These are phyloP conservation scores for Cyberlindnera amylophila DNA, from an alignment of 805 yeast species.

Conservation along the genomic window DNA sequence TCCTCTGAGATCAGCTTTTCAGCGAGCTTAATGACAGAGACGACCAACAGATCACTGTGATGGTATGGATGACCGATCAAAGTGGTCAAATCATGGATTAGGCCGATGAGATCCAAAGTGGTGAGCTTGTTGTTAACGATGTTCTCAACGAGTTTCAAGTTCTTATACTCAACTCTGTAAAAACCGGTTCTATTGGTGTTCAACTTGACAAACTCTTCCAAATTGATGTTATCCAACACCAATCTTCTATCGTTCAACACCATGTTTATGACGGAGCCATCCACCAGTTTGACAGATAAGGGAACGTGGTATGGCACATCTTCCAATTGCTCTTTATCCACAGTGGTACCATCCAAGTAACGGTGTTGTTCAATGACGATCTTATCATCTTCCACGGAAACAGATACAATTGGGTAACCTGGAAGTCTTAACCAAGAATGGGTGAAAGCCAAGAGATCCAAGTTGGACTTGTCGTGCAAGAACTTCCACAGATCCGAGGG, in stretches of 20 bases:
- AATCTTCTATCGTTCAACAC: constrained; percentile 41
- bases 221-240: constrained; percentile 20
- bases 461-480: constrained; percentile 31
- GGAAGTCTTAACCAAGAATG: constrained; percentile 59
- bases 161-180: constrained; percentile 45
- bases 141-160: constrained; percentile 25
- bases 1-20: constrained; percentile 12
- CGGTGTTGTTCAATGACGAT: constrained; percentile 39
- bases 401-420: constrained; percentile 54
- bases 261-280: constrained; percentile 35
- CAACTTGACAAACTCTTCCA: constrained; percentile 33
- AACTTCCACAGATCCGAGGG: constrained; percentile 52
- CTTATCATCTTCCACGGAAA: constrained; percentile 28
- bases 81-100: constrained; percentile 32
- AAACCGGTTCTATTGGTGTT: constrained; percentile 46
- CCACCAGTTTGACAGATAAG: constrained; percentile 37
- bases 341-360: constrained; percentile 26
- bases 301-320: constrained; percentile 65
- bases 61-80: constrained; percentile 29
- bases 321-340: constrained; percentile 37
- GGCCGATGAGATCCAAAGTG: constrained; percentile 27
- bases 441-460: constrained; percentile 48
- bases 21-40: constrained; percentile 28
- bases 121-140: constrained; percentile 25
- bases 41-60: constrained; percentile 27